Base-by-base conservation (phyloP, 495 filamentous ascomycete species). In the Aspergillus coremiiformis region DNA sequence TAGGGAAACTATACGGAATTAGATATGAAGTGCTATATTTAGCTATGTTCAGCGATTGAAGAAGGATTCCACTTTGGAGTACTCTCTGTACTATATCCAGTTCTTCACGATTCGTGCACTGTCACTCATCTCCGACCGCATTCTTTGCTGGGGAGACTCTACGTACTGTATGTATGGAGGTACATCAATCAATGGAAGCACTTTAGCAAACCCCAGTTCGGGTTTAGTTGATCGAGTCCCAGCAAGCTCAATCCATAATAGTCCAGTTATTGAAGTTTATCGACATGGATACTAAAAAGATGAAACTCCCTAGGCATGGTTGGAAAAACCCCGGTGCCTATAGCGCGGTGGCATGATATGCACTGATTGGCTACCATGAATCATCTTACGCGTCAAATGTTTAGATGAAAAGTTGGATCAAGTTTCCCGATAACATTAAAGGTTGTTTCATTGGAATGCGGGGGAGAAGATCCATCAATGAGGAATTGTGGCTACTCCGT, bases 371-470 rank as follows among this genome's bases (percentile, higher is more conserved):
- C 43, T 24, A 14, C 24, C 27, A 27, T 29, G 22, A 29, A 24
- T 39, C 35, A 44, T 47, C 51, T 58, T 59, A 58, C 58, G 58
- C 56, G 33, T 49, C 12, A 17, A 21, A 17, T 41, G 37, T 20
- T 41, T 41, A 41, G 37, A 41, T 41, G 37, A 41, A 41, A 9
- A 17, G 17, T 19, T 41, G 47, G 49, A 52, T 62, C 57, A 57
- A 49, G 46, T 51, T 30, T 57, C 57, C 54, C 56, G 51, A 65
- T 63, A n/a, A n/a, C n/a, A n/a, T n/a, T n/a, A n/a, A n/a, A n/a
- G n/a, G n/a, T n/a, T n/a, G n/a, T n/a, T n/a, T n/a, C 59, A 1
- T 45, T 49, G 53, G 44, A 47, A 27, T 56, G 54, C 54, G 56
- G 59, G 37, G 58, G 56, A 46, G 47, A 35, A 52, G 45, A 52